phyloP scores from a whole-genome alignment of 2,329 filamentous ascomycete genomes.

The Pseudogymnoascus destructans region DNA sequence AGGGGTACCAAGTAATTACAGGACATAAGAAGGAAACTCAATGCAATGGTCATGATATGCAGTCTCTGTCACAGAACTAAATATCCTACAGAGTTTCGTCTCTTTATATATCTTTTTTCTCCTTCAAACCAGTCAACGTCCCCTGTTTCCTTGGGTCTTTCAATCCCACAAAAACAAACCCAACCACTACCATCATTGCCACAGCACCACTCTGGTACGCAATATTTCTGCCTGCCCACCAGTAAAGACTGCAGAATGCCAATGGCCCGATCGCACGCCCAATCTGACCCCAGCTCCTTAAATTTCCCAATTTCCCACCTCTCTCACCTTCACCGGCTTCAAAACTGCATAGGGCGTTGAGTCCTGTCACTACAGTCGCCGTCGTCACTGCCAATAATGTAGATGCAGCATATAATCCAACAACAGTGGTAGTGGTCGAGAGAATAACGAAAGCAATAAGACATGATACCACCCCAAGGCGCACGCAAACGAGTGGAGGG shows the following conservation, averaged over 20 bases:
- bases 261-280: conserved; percentile 78
- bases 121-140: background rate
- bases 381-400: conserved; percentile 78
- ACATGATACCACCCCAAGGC: conserved; percentile 65
- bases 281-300: conserved; percentile 73
- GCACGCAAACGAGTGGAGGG: conserved; percentile 66
- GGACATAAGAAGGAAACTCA: background rate
- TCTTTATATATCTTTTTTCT: background rate
- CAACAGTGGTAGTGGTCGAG: conserved; percentile 51
- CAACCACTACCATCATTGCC: conserved; percentile 64
- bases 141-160: conserved; percentile 31
- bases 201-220: conserved; percentile 72
- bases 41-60: background rate
- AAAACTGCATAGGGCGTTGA: conserved; percentile 86
- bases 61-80: background rate
- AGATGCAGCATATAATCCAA: conserved; percentile 67
- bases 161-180: conserved; percentile 57
- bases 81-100: background rate
- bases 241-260: conserved; percentile 89
- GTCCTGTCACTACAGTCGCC: conserved; percentile 83
- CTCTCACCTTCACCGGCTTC: conserved; percentile 70
- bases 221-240: conserved; percentile 86
- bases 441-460: conserved; percentile 71
- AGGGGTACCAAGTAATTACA: background rate
- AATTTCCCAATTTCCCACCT: conserved; percentile 72